Percentiles rank a stretch among this genome's conserved stretches.
Conservation (phyloP, 129 eudicot species). For the Pittosporum tobira region DNA sequence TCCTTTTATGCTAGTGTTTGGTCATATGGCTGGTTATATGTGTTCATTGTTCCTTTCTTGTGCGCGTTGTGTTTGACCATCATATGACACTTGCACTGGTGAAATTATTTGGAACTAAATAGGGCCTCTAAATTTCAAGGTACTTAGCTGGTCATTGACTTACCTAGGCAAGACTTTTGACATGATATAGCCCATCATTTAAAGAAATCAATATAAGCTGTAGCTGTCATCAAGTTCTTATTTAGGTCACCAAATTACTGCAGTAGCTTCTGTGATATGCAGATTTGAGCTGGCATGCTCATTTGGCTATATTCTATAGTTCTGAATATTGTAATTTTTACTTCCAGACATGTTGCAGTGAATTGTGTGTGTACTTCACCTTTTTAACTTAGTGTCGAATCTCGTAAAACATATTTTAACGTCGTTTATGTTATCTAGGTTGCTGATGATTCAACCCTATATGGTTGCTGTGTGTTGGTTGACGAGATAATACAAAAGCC, state of each 20-base stretch:
- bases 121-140: background rate
- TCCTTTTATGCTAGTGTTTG: background rate
- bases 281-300: background rate
- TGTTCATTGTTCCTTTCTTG: background rate
- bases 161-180: background rate
- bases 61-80: background rate
- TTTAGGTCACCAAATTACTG: background rate
- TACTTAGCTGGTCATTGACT: background rate
- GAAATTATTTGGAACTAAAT: too few species aligned
- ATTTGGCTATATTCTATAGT: background rate
- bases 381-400: background rate
- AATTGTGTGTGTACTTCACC: background rate
- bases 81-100: background rate
- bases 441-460: constrained; percentile 88
- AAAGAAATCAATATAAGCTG: background rate
- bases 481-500: constrained; percentile 88
- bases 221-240: background rate
- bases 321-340: background rate
- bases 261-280: background rate
- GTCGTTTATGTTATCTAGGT: constrained; percentile 41
- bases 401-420: constrained; percentile 2
- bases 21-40: background rate
- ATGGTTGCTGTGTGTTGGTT: constrained; percentile 93
- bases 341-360: background rate
- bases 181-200: background rate